Evolutionary conservation across 148 eudicot species (phyloP).

Genomic region (Rhododendron henanense): DNA sequence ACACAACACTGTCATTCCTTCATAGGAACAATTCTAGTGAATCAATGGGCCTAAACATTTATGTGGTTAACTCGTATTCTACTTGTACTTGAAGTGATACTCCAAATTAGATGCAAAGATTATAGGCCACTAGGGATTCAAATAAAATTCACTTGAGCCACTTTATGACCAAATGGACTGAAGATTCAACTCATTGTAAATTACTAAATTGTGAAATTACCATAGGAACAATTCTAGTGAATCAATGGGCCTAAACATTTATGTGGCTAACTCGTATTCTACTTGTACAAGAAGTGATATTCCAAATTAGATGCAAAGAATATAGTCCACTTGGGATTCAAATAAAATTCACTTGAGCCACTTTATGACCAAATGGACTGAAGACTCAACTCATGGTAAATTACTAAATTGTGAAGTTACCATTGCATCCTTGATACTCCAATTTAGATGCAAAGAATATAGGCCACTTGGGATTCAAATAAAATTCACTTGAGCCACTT

Average conservation of each 20-base stretch:
- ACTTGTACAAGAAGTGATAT: background rate
- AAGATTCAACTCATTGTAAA: background rate
- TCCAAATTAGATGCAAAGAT: background rate
- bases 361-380: background rate
- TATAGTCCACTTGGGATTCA: background rate
- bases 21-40: background rate
- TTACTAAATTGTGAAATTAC: background rate
- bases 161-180: background rate
- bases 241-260: background rate
- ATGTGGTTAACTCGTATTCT: background rate
- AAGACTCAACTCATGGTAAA: background rate
- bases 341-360: background rate
- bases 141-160: background rate
- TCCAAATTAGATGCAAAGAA: background rate
- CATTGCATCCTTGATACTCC: background rate
- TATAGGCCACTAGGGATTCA: background rate
- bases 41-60: background rate
- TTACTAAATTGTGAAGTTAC: background rate
- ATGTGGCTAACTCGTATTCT: background rate
- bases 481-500: background rate
- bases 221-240: background rate
- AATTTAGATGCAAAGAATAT: background rate
- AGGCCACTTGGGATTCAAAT: background rate
- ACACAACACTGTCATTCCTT: background rate
- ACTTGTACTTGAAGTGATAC: background rate